Base-by-base conservation (phyloP, 73 alveolate genomes). In the Paramecium sexaurelia region DNA sequence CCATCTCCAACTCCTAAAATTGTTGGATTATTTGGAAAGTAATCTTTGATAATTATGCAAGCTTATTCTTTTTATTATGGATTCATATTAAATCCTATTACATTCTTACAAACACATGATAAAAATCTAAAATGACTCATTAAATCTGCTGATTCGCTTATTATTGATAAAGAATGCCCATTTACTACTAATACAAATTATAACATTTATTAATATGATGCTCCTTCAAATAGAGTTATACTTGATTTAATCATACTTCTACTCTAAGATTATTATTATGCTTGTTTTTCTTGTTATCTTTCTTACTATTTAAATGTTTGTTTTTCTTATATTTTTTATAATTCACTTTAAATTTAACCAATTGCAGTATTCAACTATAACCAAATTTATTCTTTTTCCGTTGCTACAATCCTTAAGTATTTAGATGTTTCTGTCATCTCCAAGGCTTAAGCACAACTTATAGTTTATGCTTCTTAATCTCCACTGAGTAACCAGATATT, bases 1-100 rank as follows among this genome's bases (percentile, higher is more conserved):
- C 91, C 91, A 88, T 88, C 91, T 56, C 91, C 94, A 3, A 88
- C 83, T 15, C 87, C 94, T 43, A 75, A 24, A 41, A 88, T 73
- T 6, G 84, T 69, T 9, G 94, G 94, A 40, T 88, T 69, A 43
- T 40, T 40, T 67, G 55, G 75, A 71, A 69, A 41, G 11, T 68
- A 69, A 7, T 88, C 36, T 36, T 40, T 41, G 9, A 88, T 57
- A 0, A 43, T 82, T 27, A 11, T 24, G 4, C 78, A 40, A 1
- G 51, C 22, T n/a, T 43, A 39, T 88, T 82, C 94, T 24, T 69
- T 88, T 19, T 68, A 45, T 39, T 88, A 13, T 39, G 91, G 91
- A 19, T 51, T 69, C 85, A 88, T 68, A 27, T 69, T 69, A 26
- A 56, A 88, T 10, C 94, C 94, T 11, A 69, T 69, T 4, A 88